Evolutionary conservation across 805 yeast species (phyloP), one percentile per base, ranked within the genome.

Genomic region (Starmerella stigmatis): DNA sequence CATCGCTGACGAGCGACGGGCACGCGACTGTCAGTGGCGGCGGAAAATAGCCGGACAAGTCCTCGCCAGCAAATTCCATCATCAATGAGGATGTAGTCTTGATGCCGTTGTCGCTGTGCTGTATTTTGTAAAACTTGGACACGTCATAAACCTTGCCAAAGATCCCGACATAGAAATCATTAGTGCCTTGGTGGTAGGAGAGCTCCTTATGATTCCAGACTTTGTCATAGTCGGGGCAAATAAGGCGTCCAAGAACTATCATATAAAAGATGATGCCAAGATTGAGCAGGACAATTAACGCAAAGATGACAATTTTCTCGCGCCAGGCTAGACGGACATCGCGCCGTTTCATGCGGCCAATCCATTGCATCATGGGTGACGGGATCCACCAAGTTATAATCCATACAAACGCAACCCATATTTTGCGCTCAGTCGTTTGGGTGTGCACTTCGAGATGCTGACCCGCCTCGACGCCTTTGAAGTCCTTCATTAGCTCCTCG

Each of bases 321-420:
- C 71, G 57, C 70, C 70, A 67, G 2, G 71, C 71, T 53, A 66
- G 57, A 5, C 71, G 57, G 20, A 67, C 66, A 23, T 67, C 70
- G 4, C 60, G 57, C 9, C 71, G 57, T 39, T 59, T 59, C 70
- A 67, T 67, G 15, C 66, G 54, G 9, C 66, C 66, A 13, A 64
- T 27, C 44, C 53, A 60, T 42, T 49, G 52, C 27, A 67, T 51
- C 10, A 60, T 16, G 2, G 65, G 64, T 21, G 64, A 58, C 1
- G 71, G 71, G 30, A 67, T 64, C 70, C 70, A 67, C 49, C 59
- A 67, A 1, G 70, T 66, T 15, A 61, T 43, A n/a, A 51, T 15
- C 70, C 71, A 67, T 20, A 66, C 70, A 28, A 67, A 49, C 10
- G 51, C 43, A 3, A 66, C 64, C 71, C 71, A 67, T 9, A 53